Evolutionary conservation across 352 stramenopile genomes (phyloP), one percentile per base, ranked within the genome.

Genomic region (Phytophthora crassamura): DNA sequence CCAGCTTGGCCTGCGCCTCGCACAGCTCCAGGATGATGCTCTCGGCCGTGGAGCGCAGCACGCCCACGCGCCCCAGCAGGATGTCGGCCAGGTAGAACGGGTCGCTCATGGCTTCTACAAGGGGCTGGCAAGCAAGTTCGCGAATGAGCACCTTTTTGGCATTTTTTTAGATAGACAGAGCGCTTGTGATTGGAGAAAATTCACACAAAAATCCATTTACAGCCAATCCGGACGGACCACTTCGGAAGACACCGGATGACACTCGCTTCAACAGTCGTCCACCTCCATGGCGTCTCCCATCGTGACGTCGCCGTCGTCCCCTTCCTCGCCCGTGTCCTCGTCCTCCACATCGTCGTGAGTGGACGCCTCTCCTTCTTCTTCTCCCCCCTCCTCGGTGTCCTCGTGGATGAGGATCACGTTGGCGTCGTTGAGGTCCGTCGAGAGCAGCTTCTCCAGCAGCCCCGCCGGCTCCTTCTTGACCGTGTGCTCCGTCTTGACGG

Each of bases 51-150:
- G 85, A 93, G 48, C 87, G 87, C 43, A 95, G 69, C 52, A 93
- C 87, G 65, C 85, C 87, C 39, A 95, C 87, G 46, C 87, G 85
- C 34, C 87, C 87, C 28, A 93, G 64, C 30, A 95, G 67, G 70
- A 95, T 95, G 60, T 95, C 87, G 7, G 87, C 87, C 32, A 95
- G 74, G 58, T 93, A 93, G 74, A 95, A 93, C 57, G 87, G 87
- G 58, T 95, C 87, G 70, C 87, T 93, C 87, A 95, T 95, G 36
- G 14, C n/a, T 41, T 14, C 16, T 41, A 52, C 16, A 38, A 15
- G 20, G 30, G 25, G 5, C 16, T 15, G 22, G 43, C 34, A 42
- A n/a, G 4, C n/a, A n/a, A n/a, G n/a, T 67, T 59, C 8, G 18
- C 8, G 48, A 70, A 57, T 69, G 35, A 56, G 25, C 42, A 56